Percentiles rank a stretch among this genome's conserved stretches.
phyloP scores from a whole-genome alignment of 441 rosid genomes.

The Omphalea diandra region DNA sequence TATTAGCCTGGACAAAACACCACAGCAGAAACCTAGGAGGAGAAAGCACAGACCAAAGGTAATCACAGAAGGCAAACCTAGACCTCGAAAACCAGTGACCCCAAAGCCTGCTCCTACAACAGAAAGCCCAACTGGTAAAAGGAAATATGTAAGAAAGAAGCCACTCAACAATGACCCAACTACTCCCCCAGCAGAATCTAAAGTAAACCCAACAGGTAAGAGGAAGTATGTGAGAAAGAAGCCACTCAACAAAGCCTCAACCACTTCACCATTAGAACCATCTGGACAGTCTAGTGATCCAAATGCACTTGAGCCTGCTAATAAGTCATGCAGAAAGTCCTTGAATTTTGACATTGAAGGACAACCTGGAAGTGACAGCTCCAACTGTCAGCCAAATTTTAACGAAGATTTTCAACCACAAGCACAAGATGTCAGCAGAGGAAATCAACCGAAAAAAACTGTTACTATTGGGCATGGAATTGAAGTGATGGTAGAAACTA shows the following conservation, averaged over 20 bases:
- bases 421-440: conserved; percentile 26
- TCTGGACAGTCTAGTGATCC: conserved; percentile 29
- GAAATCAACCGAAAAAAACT: conserved; percentile 30
- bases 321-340: conserved; percentile 55
- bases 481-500: conserved; percentile 36
- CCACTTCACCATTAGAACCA: conserved; percentile 36
- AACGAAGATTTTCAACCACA: conserved; percentile 24
- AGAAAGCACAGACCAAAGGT: conserved; percentile 93
- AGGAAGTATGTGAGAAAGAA: conserved; percentile 60
- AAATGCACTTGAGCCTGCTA: conserved; percentile 28
- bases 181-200: conserved; percentile 17
- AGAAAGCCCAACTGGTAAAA: conserved; percentile 43
- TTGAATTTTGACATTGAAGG: conserved; percentile 64
- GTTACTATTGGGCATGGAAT: conserved; percentile 30
- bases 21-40: conserved; percentile 68
- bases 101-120: conserved; percentile 14
- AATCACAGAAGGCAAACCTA: conserved; percentile 54
- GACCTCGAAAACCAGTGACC: conserved; percentile 27
- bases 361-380: conserved; percentile 25
- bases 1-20: conserved; percentile 62
- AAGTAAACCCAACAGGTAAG: conserved; percentile 42
- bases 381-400: conserved; percentile 22
- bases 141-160: conserved; percentile 57
- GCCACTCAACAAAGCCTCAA: conserved; percentile 38
- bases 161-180: conserved; percentile 19